Conservation (phyloP, 78 protist genomes). For the Polysphondylium violaceum region DNA sequence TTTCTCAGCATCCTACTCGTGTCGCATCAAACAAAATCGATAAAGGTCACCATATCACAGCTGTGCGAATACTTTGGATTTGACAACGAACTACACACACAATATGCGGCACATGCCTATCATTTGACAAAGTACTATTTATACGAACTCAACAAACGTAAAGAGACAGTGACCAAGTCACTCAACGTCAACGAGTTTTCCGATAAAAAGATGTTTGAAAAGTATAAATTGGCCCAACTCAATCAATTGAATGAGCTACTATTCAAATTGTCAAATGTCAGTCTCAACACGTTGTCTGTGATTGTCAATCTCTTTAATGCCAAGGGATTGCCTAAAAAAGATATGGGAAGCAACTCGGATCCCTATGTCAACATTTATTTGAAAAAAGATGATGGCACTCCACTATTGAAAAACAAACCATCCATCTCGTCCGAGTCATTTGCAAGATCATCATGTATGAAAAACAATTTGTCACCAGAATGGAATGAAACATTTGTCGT, state of each 20-base stretch:
- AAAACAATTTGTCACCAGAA: constrained; percentile 16
- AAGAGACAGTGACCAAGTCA: no score
- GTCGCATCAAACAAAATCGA: no score
- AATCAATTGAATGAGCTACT: not conserved
- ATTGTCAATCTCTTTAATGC: not conserved
- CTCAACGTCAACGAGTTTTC: constrained; percentile 4
- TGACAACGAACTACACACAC: no score
- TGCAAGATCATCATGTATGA: constrained; percentile 6
- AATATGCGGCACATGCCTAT: no score
- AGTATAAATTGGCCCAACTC: not conserved
- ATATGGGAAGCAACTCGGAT: constrained; percentile 4
- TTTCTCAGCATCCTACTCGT: no score
- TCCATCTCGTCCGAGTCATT: constrained; percentile 1
- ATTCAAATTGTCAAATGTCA: constrained; percentile 3
- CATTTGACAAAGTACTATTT: constrained; percentile 34
- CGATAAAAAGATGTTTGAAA: constrained; percentile 6
- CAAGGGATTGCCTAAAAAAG: not conserved
- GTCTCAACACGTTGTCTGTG: no score
- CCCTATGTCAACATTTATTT: constrained; percentile 20
- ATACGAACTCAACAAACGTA: constrained; percentile 13
- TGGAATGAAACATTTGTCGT: constrained; percentile 46
- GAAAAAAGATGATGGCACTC: not conserved
- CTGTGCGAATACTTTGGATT: no score
- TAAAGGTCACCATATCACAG: no score
- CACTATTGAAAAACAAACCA: not conserved